A percentile compares a stretch with the other conserved stretches of the same genome.
phyloP scores from a whole-genome alignment of 2,329 filamentous ascomycete genomes.

The Aquanectria penicillioides region DNA sequence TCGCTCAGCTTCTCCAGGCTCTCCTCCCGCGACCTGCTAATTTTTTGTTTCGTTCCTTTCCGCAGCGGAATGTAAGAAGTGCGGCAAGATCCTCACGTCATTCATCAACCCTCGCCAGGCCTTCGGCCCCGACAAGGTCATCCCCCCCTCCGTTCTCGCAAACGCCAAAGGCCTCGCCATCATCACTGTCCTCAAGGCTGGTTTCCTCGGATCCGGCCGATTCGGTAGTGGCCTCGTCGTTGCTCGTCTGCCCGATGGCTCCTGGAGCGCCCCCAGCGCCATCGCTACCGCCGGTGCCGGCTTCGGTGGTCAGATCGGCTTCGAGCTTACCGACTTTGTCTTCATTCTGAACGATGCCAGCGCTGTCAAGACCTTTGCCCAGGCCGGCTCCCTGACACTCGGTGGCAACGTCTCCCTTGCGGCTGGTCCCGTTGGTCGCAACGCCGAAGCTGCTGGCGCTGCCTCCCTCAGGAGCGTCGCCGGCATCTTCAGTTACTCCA shows the following conservation, averaged over 20 bases:
- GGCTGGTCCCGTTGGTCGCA: conserved; percentile 91
- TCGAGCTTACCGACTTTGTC: conserved; percentile 93
- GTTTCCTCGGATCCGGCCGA: conserved; percentile 83
- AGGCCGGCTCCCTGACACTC: conserved; percentile 89
- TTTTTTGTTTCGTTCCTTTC: background rate
- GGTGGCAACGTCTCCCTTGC: conserved; percentile 97
- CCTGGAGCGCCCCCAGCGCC: conserved; percentile 84
- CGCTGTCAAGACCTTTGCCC: conserved; percentile 93
- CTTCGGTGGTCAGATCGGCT: conserved; percentile 86
- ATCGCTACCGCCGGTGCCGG: conserved; percentile 84
- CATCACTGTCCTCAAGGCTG: conserved; percentile 87
- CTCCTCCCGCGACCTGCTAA: conserved; percentile 24
- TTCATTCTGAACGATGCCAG: conserved; percentile 95
- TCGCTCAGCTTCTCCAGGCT: conserved; percentile 13
- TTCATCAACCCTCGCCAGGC: conserved; percentile 94
- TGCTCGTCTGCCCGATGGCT: conserved; percentile 78
- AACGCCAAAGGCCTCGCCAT: conserved; percentile 93
- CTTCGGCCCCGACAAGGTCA: conserved; percentile 97
- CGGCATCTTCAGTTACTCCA: conserved; percentile 95
- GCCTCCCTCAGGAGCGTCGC: conserved; percentile 90
- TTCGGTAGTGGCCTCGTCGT: conserved; percentile 87
- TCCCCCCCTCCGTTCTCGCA: conserved; percentile 87
- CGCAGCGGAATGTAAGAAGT: conserved; percentile 97
- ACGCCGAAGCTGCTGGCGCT: conserved; percentile 94
- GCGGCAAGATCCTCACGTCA: conserved; percentile 91